These are phyloP conservation scores for Syncephalastrum monosporum DNA, from an alignment of 371 early-diverging fungal species.

Conservation along the genomic window DNA sequence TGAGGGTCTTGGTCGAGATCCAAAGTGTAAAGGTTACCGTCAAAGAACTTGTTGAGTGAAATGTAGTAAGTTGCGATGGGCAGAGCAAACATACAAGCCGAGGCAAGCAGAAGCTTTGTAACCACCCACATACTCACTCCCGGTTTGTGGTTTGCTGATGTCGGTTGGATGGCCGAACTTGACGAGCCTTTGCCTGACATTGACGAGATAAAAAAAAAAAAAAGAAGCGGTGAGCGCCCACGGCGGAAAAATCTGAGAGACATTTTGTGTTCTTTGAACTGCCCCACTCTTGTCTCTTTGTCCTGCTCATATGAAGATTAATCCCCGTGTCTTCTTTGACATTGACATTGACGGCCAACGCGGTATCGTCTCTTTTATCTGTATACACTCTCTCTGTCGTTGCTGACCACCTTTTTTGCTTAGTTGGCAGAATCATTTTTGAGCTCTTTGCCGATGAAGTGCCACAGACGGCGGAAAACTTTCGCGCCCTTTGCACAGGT, in stretches of 20 bases:
- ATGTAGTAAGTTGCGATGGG: constrained; percentile 19
- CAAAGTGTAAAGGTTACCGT: constrained; percentile 1
- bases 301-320: constrained; percentile 39
- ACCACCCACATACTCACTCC: constrained; percentile 14
- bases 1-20: too few species aligned
- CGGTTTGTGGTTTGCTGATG: too few species aligned
- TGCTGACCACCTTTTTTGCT: neutral
- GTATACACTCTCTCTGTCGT: neutral
- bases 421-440: constrained; percentile 87
- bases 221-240: neutral
- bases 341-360: constrained; percentile 65
- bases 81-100: constrained; percentile 12
- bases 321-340: constrained; percentile 69
- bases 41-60: constrained; percentile 11
- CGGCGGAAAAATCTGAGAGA: neutral
- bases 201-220: too few species aligned
- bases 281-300: neutral
- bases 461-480: constrained; percentile 98
- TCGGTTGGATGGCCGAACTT: too few species aligned
- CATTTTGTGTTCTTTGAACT: too few species aligned
- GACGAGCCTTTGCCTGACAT: too few species aligned
- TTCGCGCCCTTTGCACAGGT: constrained; percentile 82
- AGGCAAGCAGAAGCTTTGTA: constrained; percentile 15
- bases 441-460: constrained; percentile 92
- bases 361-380: constrained; percentile 21